A percentile compares a stretch with the other conserved stretches of the same genome.
Evolutionary conservation across 192 early-diverging fungal species (phyloP).

Genomic region (Funneliformis geosporum): DNA sequence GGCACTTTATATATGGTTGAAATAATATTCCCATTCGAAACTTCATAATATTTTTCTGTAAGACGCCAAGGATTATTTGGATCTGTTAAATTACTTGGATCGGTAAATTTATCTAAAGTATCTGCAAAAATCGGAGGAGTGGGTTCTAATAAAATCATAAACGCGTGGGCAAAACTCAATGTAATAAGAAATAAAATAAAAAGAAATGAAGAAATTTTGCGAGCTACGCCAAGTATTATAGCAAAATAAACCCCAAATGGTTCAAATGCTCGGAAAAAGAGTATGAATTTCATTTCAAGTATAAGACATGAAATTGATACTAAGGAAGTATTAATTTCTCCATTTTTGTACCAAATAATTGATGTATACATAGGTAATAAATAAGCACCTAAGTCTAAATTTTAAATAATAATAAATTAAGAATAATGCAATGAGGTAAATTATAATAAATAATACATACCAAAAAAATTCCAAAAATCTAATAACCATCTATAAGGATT

Average conservation of each 20-base stretch:
- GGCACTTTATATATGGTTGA: too few relatives aligned
- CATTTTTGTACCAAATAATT: background rate
- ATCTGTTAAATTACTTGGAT: too few relatives aligned
- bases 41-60: background rate
- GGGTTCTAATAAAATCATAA: background rate
- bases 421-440: too few relatives aligned
- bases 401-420: too few relatives aligned
- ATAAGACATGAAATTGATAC: background rate
- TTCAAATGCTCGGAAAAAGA: background rate
- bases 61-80: background rate
- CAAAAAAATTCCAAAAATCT: background rate
- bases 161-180: background rate
- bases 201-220: background rate
- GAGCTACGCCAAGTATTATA: background rate
- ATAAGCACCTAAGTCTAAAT: too few relatives aligned
- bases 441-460: too few relatives aligned
- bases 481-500: background rate
- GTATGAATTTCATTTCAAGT: slow-evolving; percentile 6
- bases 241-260: slow-evolving; percentile 8
- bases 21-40: background rate
- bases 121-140: too few relatives aligned
- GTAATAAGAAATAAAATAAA: background rate
- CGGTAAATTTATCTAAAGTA: too few relatives aligned
- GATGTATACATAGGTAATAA: background rate
- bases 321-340: background rate